A percentile compares a stretch with the other conserved stretches of the same genome.
phyloP scores from a whole-genome alignment of 495 filamentous ascomycete species.

The Terfezia claveryi region DNA sequence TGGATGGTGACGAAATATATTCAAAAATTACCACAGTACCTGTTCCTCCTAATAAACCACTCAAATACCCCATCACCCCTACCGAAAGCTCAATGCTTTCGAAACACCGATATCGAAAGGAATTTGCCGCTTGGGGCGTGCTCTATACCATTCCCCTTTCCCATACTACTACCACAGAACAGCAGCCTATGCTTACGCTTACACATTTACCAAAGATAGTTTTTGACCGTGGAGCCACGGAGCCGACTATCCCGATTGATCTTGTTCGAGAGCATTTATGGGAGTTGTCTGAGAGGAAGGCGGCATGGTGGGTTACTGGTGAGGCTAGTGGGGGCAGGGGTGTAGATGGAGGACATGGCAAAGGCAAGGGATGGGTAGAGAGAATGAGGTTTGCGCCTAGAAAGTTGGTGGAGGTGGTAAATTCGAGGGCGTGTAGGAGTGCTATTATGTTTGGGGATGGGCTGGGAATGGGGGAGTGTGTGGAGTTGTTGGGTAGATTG shows the following conservation, averaged over 20 bases:
- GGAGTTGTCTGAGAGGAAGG: constrained; percentile 23
- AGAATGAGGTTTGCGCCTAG: constrained; percentile 29
- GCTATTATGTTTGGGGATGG: constrained; percentile 96
- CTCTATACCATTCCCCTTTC: not conserved
- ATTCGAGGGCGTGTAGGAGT: constrained; percentile 71
- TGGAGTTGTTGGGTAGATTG: constrained; percentile 36
- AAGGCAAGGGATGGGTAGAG: not conserved
- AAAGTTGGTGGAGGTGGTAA: constrained; percentile 64
- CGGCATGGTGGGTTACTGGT: not conserved
- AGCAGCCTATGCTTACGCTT: not conserved
- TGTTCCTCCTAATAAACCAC: not conserved
- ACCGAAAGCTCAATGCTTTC: not conserved
- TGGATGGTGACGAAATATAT: not conserved
- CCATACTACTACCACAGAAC: not conserved
- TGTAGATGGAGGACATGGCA: not conserved
- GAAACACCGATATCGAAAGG: not conserved
- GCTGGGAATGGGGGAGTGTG: constrained; percentile 42
- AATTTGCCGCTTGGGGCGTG: not conserved
- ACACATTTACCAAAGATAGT: not conserved
- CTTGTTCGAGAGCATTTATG: not conserved
- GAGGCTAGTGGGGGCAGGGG: not conserved
- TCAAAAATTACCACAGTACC: not conserved
- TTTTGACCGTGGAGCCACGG: not conserved
- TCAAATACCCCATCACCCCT: not conserved
- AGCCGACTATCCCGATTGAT: not conserved